Evolutionary conservation across 768 basidiomycete species (phyloP), one percentile per base, ranked within the genome.

Genomic region (Asterophora parasitica): DNA sequence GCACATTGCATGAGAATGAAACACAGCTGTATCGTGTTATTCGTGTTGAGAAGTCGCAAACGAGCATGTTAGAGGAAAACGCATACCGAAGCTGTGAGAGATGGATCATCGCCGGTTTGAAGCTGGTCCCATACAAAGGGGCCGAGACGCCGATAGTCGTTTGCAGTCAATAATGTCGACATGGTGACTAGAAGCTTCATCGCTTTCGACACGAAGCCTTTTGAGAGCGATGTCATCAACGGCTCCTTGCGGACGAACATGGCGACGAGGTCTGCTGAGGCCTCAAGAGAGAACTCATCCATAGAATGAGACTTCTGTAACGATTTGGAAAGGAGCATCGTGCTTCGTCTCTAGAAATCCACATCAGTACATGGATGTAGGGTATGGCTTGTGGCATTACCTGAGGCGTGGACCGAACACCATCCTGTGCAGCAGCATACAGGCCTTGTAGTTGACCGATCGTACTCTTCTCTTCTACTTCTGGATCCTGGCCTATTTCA

Each of bases 1-100:
- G 82, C 83, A 53, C 78, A 83, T 61, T 85, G 83, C 82, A 86
- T 87, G 19, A 81, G 49, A 17, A 89, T 64, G 59, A 83, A 88
- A 54, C 77, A 81, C 4, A 78, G 72, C 81, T 82, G 48, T 20
- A 50, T 42, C 48, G 7, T 35, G 17, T 23, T 44, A 13, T 40
- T 27, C 11, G 42, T 34, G 8, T 17, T 39, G 7, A 12, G 7
- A 41, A 37, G 15, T 10, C n/a, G 19, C 6, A 4, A 46, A 20
- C 37, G 4, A 46, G 38, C 2, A 40, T 30, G 31, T 39, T 23
- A 6, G 23, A 23, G 23, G 6, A 10, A 47, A 42, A 13, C 7
- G 63, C 80, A 45, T 49, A 85, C 86, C 26, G 81, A 71, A 48
- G 73, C 68, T 12, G 78, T 67, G 13, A 71, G 58, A 38, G 67